These are phyloP conservation scores for Barnettozyma sucrosica DNA, from an alignment of 805 yeast species.

Conservation along the genomic window DNA sequence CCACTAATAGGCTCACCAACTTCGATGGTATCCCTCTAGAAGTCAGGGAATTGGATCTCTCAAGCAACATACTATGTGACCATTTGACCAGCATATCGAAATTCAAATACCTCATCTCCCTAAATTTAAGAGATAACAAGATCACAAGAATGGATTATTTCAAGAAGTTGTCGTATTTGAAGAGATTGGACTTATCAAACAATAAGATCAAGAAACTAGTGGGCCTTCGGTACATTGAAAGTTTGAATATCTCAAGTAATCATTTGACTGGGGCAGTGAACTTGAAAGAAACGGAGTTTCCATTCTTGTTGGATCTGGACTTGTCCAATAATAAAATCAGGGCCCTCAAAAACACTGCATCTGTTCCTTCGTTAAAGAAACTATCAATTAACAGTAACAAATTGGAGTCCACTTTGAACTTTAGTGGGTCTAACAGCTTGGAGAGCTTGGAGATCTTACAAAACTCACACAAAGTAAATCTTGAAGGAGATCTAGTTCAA, in stretches of 20 bases:
- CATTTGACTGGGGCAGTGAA: constrained; percentile 21
- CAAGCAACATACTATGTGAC: constrained; percentile 18
- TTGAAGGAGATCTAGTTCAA: neutral
- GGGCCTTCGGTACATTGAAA: constrained; percentile 24
- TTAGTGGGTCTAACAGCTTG: neutral
- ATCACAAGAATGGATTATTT: constrained; percentile 31
- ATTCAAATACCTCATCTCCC: constrained; percentile 22
- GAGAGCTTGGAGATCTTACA: constrained; percentile 2
- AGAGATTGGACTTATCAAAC: constrained; percentile 23
- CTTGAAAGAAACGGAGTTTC: constrained; percentile 7
- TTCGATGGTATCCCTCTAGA: constrained; percentile 21
- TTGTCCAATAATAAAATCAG: constrained; percentile 14
- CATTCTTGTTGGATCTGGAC: constrained; percentile 15
- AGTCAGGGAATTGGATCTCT: constrained; percentile 9
- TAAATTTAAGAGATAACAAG: constrained; percentile 36
- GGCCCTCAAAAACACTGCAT: constrained; percentile 1
- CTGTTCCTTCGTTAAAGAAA: neutral
- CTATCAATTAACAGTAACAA: constrained; percentile 2
- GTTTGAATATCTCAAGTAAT: constrained; percentile 32
- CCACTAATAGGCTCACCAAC: constrained; percentile 16
- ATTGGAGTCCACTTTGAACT: neutral
- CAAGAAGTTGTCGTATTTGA: constrained; percentile 22
- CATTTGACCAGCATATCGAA: constrained; percentile 16
- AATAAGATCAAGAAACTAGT: constrained; percentile 31
- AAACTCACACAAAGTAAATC: neutral